phyloP scores from a whole-genome alignment of 495 filamentous ascomycete genomes.

The Cercophora samala region DNA sequence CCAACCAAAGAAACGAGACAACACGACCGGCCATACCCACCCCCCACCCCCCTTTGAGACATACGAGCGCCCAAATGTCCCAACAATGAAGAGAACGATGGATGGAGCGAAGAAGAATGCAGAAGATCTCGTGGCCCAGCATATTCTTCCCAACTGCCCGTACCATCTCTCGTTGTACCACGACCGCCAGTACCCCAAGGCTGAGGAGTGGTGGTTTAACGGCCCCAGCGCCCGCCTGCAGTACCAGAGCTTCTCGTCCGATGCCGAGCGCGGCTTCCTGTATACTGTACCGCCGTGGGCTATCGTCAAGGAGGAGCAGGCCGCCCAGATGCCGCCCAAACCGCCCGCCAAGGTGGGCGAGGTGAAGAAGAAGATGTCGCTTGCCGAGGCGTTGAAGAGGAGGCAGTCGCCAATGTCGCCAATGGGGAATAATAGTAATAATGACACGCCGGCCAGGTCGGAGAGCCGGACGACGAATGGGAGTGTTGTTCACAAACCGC shows the following conservation, averaged over 20 bases:
- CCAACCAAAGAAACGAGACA: background rate
- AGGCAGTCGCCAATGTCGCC: conserved; percentile 40
- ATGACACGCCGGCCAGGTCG: conserved; percentile 25
- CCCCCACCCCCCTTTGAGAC: background rate
- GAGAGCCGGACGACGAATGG: conserved; percentile 25
- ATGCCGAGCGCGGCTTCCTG: conserved; percentile 47
- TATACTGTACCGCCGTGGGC: conserved; percentile 43
- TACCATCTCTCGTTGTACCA: conserved; percentile 44
- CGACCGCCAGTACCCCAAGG: conserved; percentile 35
- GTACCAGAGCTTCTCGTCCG: conserved; percentile 45
- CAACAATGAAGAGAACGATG: conserved; percentile 44
- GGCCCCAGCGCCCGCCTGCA: conserved; percentile 38
- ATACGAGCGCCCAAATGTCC: conserved; percentile 28
- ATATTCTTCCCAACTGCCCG: conserved; percentile 42
- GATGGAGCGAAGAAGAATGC: conserved; percentile 48
- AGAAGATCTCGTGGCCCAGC: conserved; percentile 38
- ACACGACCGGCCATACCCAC: background rate
- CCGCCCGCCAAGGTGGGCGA: conserved; percentile 33
- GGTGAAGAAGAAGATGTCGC: conserved; percentile 46
- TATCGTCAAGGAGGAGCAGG: conserved; percentile 37
- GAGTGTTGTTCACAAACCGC: conserved; percentile 11
- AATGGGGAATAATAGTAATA: conserved; percentile 22
- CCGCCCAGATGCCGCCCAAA: conserved; percentile 23
- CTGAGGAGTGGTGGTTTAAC: conserved; percentile 40
- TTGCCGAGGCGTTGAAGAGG: conserved; percentile 48